Conservation (phyloP, 495 filamentous ascomycete species). For the Corynascus novoguineensis region DNA sequence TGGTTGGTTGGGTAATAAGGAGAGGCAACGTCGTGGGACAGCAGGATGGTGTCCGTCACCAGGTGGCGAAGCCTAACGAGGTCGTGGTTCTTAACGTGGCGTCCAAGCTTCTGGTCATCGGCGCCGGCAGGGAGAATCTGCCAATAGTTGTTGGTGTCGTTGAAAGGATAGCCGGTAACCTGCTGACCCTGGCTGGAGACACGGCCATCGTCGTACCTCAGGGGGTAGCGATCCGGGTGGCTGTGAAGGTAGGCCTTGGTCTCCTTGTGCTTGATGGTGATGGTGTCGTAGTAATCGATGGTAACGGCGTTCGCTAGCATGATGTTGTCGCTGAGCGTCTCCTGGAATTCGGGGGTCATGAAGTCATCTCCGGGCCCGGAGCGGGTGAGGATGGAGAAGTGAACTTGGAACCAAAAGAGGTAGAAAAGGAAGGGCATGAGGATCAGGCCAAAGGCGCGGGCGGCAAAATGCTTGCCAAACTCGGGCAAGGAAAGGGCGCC, state of each 20-base stretch:
- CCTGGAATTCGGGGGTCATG: conserved; percentile 97
- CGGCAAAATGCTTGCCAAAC: conserved; percentile 85
- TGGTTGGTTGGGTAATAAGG: conserved; percentile 97
- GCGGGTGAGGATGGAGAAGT: conserved; percentile 81
- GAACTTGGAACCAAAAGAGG: conserved; percentile 99
- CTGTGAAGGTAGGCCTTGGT: conserved; percentile 95
- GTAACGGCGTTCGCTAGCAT: conserved; percentile 80
- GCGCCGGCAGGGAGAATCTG: conserved; percentile 68
- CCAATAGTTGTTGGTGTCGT: conserved; percentile 99
- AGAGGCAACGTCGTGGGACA: conserved; percentile 98
- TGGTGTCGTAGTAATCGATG: conserved; percentile 84
- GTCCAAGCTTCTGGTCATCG: conserved; percentile 50
- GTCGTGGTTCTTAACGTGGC: conserved; percentile 76
- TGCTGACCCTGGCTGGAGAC: conserved; percentile 97
- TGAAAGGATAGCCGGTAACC: conserved; percentile 95
- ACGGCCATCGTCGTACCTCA: conserved; percentile 94
- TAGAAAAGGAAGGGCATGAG: conserved; percentile 94
- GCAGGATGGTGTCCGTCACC: conserved; percentile 76
- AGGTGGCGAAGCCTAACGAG: conserved; percentile 82
- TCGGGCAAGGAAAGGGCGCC: conserved; percentile 70
- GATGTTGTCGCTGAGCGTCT: conserved; percentile 88
- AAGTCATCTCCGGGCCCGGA: conserved; percentile 97
- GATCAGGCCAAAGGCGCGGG: conserved; percentile 76
- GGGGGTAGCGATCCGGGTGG: conserved; percentile 80
- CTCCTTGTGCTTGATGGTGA: conserved; percentile 90